Conservation (phyloP, 306 rosid species). For the Prunus persica region Prunus_persica_NCBIv2 NC_034014.1:22223001-22223500, state of each 20-base stretch:
- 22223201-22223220: slow-evolving; percentile 9
- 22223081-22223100: slow-evolving; percentile 23
- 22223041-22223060: slow-evolving; percentile 9
- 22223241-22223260: slow-evolving; percentile 8
- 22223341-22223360: slow-evolving; percentile 29
- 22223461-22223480: slow-evolving; percentile 38
- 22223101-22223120: slow-evolving; percentile 18
- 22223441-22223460: slow-evolving; percentile 73
- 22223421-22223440: slow-evolving; percentile 49
- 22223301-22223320: slow-evolving; percentile 38
- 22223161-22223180: slow-evolving; percentile 17
- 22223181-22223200: slow-evolving; percentile 11
- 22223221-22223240: not conserved
- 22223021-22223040: slow-evolving; percentile 49
- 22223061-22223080: slow-evolving; percentile 6
- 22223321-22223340: slow-evolving; percentile 26
- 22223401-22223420: slow-evolving; percentile 43
- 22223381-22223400: slow-evolving; percentile 28
- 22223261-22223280: slow-evolving; percentile 40
- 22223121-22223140: slow-evolving; percentile 26
- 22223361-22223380: slow-evolving; percentile 43
- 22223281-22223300: slow-evolving; percentile 23
- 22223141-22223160: slow-evolving; percentile 22
- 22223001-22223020: slow-evolving; percentile 38
- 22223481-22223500: slow-evolving; percentile 56